A percentile compares a stretch with the other conserved stretches of the same genome.
Conservation (phyloP, 2,329 filamentous ascomycete species). For the Xylariales sp. region DNA sequence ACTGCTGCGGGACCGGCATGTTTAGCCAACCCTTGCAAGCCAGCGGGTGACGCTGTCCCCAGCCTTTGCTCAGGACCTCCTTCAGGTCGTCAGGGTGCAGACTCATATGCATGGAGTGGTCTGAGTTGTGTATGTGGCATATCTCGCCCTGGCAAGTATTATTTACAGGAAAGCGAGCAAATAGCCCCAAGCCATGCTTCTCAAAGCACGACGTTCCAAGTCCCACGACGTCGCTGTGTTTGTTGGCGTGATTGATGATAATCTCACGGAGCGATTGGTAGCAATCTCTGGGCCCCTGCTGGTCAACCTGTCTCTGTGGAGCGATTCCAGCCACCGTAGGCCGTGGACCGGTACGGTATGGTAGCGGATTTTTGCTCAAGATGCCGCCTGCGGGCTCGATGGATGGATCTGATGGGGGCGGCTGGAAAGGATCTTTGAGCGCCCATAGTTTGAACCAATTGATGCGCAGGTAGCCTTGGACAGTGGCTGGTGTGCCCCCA, state of each 20-base stretch:
- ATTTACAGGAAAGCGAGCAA: conserved; percentile 61
- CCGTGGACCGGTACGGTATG: conserved; percentile 57
- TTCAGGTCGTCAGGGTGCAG: conserved; percentile 75
- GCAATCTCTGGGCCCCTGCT: conserved; percentile 51
- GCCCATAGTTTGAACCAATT: conserved; percentile 68
- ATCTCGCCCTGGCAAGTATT: conserved; percentile 76
- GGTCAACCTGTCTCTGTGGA: conserved; percentile 32
- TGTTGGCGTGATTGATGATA: conserved; percentile 45
- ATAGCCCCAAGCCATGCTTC: conserved; percentile 75
- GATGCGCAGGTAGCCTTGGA: conserved; percentile 68
- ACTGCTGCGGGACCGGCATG: conserved; percentile 68
- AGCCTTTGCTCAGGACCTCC: conserved; percentile 67
- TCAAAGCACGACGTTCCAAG: conserved; percentile 73
- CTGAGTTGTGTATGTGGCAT: conserved; percentile 72
- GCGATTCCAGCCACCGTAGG: conserved; percentile 11
- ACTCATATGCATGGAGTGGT: conserved; percentile 74
- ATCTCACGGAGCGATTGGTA: conserved; percentile 50
- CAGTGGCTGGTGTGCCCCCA: conserved; percentile 73
- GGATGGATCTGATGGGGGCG: conserved; percentile 47
- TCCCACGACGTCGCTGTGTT: conserved; percentile 44
- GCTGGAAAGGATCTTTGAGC: conserved; percentile 63
- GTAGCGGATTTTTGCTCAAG: conserved; percentile 48
- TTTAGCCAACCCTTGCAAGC: conserved; percentile 63
- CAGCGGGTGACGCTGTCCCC: conserved; percentile 70
- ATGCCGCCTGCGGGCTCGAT: conserved; percentile 54